A percentile compares a stretch with the other conserved stretches of the same genome.
phyloP scores from a whole-genome alignment of 345 rosid species.

The Aquilaria sinensis region DNA sequence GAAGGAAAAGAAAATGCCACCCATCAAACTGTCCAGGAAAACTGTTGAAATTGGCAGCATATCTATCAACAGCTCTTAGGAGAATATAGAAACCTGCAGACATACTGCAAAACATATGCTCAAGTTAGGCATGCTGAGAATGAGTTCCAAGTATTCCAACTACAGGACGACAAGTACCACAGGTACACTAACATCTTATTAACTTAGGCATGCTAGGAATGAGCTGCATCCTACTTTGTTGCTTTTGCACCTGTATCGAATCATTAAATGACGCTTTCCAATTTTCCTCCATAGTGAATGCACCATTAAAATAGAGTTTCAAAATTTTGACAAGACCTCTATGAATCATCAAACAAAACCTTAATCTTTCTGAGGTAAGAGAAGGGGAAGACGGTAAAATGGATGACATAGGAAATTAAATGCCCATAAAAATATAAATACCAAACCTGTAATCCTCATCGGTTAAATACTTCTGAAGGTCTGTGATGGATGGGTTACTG shows the following conservation, averaged over 20 bases:
- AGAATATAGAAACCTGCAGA: constrained; percentile 80
- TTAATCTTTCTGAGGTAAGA: not conserved
- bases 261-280: too few species aligned
- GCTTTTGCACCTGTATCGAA: too few species aligned
- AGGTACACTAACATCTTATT: not conserved
- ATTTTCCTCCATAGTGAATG: too few species aligned
- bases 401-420: not conserved
- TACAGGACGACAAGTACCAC: not conserved
- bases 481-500: constrained; percentile 54
- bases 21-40: constrained; percentile 96
- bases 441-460: constrained; percentile 83
- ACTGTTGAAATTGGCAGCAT: constrained; percentile 80
- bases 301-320: too few species aligned
- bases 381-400: not conserved
- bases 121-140: too few species aligned
- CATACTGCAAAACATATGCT: constrained; percentile 34
- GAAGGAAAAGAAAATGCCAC: constrained; percentile 30
- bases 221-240: too few species aligned
- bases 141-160: too few species aligned
- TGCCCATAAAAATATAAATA: constrained; percentile 6
- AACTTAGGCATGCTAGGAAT: too few species aligned
- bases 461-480: constrained; percentile 68
- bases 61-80: constrained; percentile 87
- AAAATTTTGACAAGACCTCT: too few species aligned
- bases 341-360: not conserved